Evolutionary conservation across 305 asterid genomes (phyloP).

Genomic region (Galium porrigens): DNA sequence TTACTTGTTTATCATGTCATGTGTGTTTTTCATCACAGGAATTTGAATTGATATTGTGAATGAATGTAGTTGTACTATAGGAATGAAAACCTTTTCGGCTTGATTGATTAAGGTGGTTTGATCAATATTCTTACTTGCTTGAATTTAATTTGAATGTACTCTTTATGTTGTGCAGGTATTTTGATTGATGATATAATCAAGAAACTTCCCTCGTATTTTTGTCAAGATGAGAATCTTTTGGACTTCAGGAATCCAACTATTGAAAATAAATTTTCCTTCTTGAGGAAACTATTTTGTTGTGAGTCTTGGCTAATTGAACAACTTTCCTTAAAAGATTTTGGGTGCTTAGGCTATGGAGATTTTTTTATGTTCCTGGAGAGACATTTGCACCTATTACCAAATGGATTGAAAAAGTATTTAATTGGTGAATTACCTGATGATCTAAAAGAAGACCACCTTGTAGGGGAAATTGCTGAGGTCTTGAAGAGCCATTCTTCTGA

Average conservation of each 20-base stretch:
- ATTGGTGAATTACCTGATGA: slow-evolving; percentile 25
- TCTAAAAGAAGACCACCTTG: slow-evolving; percentile 18
- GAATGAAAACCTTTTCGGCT: neutral
- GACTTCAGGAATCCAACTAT: slow-evolving; percentile 19
- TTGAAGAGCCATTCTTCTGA: slow-evolving; percentile 18
- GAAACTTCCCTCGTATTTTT: slow-evolving; percentile 48
- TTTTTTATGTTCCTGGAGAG: slow-evolving; percentile 53
- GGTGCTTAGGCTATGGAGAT: slow-evolving; percentile 69
- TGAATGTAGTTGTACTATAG: neutral
- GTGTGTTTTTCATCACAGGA: neutral
- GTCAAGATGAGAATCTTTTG: slow-evolving; percentile 24
- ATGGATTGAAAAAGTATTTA: slow-evolving; percentile 35
- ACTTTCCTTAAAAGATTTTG: slow-evolving; percentile 42
- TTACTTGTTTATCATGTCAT: neutral
- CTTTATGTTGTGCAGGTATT: slow-evolving; percentile 29
- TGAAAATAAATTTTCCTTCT: slow-evolving; percentile 30
- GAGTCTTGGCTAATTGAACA: slow-evolving; percentile 56
- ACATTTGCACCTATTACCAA: slow-evolving; percentile 41
- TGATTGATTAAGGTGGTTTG: neutral
- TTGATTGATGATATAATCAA: slow-evolving; percentile 49
- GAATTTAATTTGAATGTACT: neutral
- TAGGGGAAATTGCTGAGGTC: slow-evolving; percentile 22
- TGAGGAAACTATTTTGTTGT: slow-evolving; percentile 54
- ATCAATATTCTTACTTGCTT: slow-evolving; percentile 3
- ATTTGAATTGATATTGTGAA: neutral